Percentiles rank a stretch among this genome's conserved stretches.
Evolutionary conservation across 2,329 filamentous ascomycete genomes (phyloP).

Genomic region (Anthostomella pinea): DNA sequence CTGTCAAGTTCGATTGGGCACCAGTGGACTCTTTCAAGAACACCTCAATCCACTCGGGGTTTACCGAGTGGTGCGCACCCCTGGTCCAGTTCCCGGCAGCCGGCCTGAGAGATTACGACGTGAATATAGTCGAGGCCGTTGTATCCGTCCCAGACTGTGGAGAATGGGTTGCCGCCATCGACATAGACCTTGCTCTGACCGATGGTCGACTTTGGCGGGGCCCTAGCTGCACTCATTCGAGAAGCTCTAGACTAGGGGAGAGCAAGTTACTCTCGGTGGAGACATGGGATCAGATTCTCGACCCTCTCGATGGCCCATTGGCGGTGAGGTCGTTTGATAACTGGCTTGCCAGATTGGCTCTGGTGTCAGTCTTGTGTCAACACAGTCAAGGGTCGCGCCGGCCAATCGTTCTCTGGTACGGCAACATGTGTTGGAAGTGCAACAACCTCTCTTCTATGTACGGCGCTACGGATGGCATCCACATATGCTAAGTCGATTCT

Average conservation of each 20-base stretch:
- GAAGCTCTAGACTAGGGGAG: no score
- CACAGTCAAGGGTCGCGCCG: no score
- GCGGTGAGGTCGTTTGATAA: neutral
- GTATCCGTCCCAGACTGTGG: conserved; percentile 8
- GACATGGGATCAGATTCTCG: neutral
- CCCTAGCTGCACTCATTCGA: neutral
- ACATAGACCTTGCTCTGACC: conserved; percentile 4
- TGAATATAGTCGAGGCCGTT: conserved; percentile 4
- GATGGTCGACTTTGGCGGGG: neutral
- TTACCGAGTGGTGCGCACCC: conserved; percentile 8
- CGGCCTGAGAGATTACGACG: conserved; percentile 4
- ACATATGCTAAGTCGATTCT: no score
- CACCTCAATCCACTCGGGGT: conserved; percentile 9
- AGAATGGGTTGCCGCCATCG: conserved; percentile 8
- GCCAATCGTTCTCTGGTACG: no score
- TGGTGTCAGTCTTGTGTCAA: neutral
- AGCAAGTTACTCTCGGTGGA: no score
- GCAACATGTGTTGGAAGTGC: no score
- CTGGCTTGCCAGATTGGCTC: neutral
- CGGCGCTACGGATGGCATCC: no score
- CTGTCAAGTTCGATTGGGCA: conserved; percentile 3
- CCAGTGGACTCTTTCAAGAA: conserved; percentile 3
- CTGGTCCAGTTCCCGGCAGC: neutral
- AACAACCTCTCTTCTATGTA: no score
- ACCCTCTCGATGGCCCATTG: neutral